Base-by-base conservation (phyloP, 805 yeast genomes). In the Clavispora fructus region DNA sequence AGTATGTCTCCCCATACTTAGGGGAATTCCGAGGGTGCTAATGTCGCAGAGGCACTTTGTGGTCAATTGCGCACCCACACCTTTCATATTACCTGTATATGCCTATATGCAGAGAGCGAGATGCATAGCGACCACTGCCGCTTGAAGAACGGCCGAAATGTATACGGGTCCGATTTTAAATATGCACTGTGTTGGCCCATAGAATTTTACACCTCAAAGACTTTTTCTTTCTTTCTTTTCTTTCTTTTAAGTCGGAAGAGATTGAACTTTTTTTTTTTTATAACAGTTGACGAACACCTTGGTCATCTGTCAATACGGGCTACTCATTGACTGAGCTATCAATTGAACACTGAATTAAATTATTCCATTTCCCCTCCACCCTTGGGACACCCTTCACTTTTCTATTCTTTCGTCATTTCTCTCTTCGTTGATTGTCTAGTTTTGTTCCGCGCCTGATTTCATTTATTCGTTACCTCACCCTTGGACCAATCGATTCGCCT, bases 171-270 rank as follows among this genome's bases (percentile, higher is more conserved):
- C 37, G 13, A 17, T 9, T 17, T 33, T 33, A 33, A 16, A 33
- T 33, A 17, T 33, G 37, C 37, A 16, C 19, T 14, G 11, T 33
- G 37, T 33, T 16, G 37, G 37, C 37, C 37, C 37, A 12, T 40
- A 32, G 28, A 43, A 35, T 39, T 32, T 32, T 40, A 16, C 13
- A 33, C 13, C 29, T 16, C 44, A 37, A 32, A 16, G 23, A 13
- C 16, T 43, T 35, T 38, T 38, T 41, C 19, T 38, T 41, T 32
- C 41, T 23, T 33, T 26, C 14, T 45, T 48, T 37, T 33, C 30
- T 43, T 39, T 39, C 47, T 33, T 33, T 33, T 33, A 10, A 33
- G 37, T 17, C 13, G 37, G 25, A 33, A 33, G 25, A 33, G 37
- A 33, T 11, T 13, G n/a, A n/a, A n/a, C 25, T 17, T 33, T 13